Evolutionary conservation across 768 basidiomycete species (phyloP), one percentile per base, ranked within the genome.

Genomic region (Termitomyces bulborhizus): DNA sequence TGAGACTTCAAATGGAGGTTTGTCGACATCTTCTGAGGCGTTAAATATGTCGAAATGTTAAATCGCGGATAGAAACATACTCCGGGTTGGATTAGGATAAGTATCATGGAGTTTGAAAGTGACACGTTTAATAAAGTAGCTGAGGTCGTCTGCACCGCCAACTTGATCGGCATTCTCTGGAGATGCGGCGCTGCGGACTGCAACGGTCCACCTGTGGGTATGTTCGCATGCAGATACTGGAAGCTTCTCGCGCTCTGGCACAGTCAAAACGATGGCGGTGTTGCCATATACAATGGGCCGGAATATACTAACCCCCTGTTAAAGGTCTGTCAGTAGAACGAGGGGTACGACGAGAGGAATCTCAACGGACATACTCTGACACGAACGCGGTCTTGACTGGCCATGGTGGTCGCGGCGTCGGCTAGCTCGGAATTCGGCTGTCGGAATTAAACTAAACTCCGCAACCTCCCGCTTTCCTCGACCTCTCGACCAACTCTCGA

Each of bases 71-170:
- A 21, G 21, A 49, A 4, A 76, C 86, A 66, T 64, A 97, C 96
- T 90, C 74, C 97, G 76, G 37, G 85, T 85, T 3, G 94, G 93
- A 66, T 88, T 93, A 2, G 92, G 72, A 70, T 98, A 98, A 1
- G 95, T 98, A 62, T 99, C 97, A 71, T 99, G 96, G 51, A 99
- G 72, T 70, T 93, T 96, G 84, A 99, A 98, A 15, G 93, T 90
- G 49, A 98, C 96, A 54, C 93, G 84, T 68, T 96, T 98, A 67
- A 99, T 85, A 67, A 96, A 93, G 63, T 97, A 90, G 61, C 83
- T 80, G 36, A 95, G 67, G 65, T 98, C 93, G 68, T 98, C 94
- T 52, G 85, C 88, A 13, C 92, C 93, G 21, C 95, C 95, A 21
- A 95, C 90, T 45, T 82, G 76, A 46, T 91, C 86, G 46, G 85